phyloP scores from a whole-genome alignment of 2,329 filamentous ascomycete genomes.

The Cercospora sojina region DNA sequence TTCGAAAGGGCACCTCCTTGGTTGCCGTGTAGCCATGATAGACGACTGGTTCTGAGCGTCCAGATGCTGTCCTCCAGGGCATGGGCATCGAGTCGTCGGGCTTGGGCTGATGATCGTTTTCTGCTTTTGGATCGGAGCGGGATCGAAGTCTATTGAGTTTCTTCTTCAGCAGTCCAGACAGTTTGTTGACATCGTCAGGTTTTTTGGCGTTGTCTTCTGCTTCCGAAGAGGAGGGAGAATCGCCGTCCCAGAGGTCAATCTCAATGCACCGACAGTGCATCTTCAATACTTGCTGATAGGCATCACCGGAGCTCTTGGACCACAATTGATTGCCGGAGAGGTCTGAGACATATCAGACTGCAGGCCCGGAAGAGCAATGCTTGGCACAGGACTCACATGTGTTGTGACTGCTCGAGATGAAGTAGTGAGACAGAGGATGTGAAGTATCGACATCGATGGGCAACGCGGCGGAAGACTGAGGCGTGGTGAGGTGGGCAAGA shows the following conservation, averaged over 20 bases:
- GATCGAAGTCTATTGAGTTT: constrained; percentile 31
- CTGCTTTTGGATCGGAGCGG: constrained; percentile 18
- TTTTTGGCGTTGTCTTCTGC: constrained; percentile 28
- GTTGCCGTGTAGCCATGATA: constrained; percentile 69
- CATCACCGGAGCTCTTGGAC: constrained; percentile 72
- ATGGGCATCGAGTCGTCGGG: constrained; percentile 28
- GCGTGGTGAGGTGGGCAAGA: constrained; percentile 42
- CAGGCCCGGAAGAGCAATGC: constrained; percentile 63
- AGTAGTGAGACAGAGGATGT: constrained; percentile 78
- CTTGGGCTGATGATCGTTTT: constrained; percentile 16
- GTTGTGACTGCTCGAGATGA: constrained; percentile 92
- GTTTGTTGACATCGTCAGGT: constrained; percentile 38
- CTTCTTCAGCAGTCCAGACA: constrained; percentile 33
- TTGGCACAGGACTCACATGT: constrained; percentile 66
- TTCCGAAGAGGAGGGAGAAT: constrained; percentile 44
- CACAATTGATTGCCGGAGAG: constrained; percentile 81
- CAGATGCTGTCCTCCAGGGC: constrained; percentile 33
- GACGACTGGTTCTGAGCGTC: constrained; percentile 34
- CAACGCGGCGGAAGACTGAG: constrained; percentile 22
- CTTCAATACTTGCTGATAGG: constrained; percentile 68
- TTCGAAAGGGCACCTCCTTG: constrained; percentile 78
- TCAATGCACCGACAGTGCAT: constrained; percentile 86
- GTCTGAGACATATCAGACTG: constrained; percentile 49
- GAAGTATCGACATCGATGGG: constrained; percentile 30
- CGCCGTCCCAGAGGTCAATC: constrained; percentile 91